Evolutionary conservation across 768 basidiomycete species (phyloP), one percentile per base, ranked within the genome.

Genomic region (Termitomyces sp.): DNA sequence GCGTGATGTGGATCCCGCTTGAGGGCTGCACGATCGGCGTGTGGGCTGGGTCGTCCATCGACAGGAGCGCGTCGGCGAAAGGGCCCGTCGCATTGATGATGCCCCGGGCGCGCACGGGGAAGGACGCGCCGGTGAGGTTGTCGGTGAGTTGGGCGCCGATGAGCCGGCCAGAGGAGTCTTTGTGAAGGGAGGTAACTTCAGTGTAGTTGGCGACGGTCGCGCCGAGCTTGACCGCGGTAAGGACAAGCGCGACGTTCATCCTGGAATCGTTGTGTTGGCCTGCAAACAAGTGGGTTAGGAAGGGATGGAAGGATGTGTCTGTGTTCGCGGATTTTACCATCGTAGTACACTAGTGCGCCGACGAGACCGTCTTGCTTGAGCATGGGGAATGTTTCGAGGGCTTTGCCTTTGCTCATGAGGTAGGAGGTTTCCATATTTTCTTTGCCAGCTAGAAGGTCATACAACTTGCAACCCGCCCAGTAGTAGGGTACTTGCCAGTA

Each of bases 401-500:
- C 94, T 68, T 94, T 93, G 11, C 91, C 90, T 67, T 89, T 93
- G 67, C 87, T 90, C 92, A 99, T 95, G 62, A 97, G 78, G 72
- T 98, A 98, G 7, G 93, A 93, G 1, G 83, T 79, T 72, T 94
- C 93, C 93, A 97, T 97, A 70, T 98, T 98, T 71, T 97, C 92
- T 70, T 90, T 89, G 0, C 96, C 96, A 8, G 96, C 96, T 20
- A 99, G 78, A 33, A 97, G 41, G 68, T 99, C 96, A 74, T 99
- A 99, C 78, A 98, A 76, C 75, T 98, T 98, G 76, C 91, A 94
- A 3, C 96, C 96, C 2, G 85, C 86, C 77, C 84, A 94, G 72
- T 97, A 98, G 73, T 98, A 99, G 0, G 96, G 96, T 14, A 98
- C 81, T 67, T 98, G 94, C 94, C 95, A 98, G 71, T 93, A 95